Base-by-base conservation (phyloP, 441 rosid species). In the Eruca vesicaria region DNA sequence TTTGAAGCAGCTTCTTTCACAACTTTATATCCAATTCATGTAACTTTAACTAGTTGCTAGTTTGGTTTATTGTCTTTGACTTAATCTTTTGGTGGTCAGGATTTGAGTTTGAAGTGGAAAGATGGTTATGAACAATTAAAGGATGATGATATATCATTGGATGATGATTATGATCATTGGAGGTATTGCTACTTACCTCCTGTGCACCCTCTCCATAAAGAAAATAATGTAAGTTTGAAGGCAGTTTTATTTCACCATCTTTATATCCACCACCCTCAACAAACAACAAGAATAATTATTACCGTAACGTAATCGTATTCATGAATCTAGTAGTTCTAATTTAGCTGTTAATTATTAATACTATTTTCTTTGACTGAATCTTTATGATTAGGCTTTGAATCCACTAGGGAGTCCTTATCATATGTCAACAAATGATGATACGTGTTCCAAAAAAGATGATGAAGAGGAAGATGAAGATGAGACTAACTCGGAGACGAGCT, bases 151-250 rank as follows among this genome's bases (percentile, higher is more conserved):
- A 53, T 26, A 33, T 20, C 52, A 55, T 35, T 10, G 31, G 33
- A 43, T 58, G 7, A n/a, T 57, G 68, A 29, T 29, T 4, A 53
- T 53, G 59, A 18, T 8, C 26, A 7, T 11, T 15, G 33, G 62
- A n/a, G 35, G 11, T 6, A 6, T 10, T 26, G 35, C 35, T 14
- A 57, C 35, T 26, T 55, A 21, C 31, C 60, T 5, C 31, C 60
- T 21, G 2, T 6, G 15, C 31, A 28, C 19, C 19, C 35, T 58
- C 63, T 7, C 1, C 41, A 41, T 21, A 32, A 15, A 50, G 68
- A 71, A 33, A n/a, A 32, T 16, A 63, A 8, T 52, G 75, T 71
- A 71, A 71, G 75, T 71, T 71, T 45, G 43, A 70, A 59, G 35
- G 35, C 15, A 19, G 10, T 1, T 7, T 14, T 48, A 14, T 70